These are phyloP conservation scores for Thuja plicata DNA, from an alignment of 83 land plant species.

Conservation along the genomic window DNA sequence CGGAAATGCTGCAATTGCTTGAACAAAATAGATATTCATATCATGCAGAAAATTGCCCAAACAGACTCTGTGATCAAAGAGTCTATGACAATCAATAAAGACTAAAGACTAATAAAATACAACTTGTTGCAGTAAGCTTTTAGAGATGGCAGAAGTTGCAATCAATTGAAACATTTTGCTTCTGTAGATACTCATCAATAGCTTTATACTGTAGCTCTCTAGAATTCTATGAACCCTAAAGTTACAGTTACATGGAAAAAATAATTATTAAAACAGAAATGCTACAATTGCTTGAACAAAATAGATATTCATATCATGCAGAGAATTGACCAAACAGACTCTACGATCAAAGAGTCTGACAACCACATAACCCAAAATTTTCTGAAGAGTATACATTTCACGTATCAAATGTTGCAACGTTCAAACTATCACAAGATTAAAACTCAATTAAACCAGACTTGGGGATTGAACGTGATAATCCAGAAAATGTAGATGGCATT, in stretches of 20 bases:
- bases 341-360: background rate
- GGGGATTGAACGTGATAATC: too few relatives aligned
- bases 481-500: background rate
- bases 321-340: background rate
- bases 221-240: background rate
- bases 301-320: background rate
- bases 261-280: background rate
- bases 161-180: background rate
- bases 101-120: background rate
- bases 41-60: background rate
- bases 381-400: too few relatives aligned
- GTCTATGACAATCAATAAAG: background rate
- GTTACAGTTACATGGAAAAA: background rate
- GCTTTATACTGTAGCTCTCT: background rate
- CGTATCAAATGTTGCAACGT: too few relatives aligned
- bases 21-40: background rate
- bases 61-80: background rate
- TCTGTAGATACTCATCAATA: background rate
- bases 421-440: too few relatives aligned
- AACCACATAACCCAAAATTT: background rate
- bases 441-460: too few relatives aligned
- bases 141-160: background rate
- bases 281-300: background rate
- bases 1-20: too few relatives aligned
- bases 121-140: background rate